A percentile compares a stretch with the other conserved stretches of the same genome.
Conservation (phyloP, 257 asterid genomes). For the Solanum virginianum region DNA sequence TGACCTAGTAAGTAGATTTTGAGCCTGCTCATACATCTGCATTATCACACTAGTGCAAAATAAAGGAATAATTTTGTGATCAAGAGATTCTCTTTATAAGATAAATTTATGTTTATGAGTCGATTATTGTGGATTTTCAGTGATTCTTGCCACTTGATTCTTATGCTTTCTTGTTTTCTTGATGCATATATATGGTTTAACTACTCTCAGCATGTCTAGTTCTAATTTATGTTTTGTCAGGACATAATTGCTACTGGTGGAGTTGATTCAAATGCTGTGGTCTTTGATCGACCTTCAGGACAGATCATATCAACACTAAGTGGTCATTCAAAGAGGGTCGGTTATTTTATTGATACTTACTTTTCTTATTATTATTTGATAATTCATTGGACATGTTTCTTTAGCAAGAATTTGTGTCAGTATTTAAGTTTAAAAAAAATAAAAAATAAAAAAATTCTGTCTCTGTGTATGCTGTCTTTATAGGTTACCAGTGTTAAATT, state of each 20-base stretch:
- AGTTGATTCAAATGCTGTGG: constrained; percentile 68
- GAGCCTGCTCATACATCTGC: background rate
- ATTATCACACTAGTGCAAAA: background rate
- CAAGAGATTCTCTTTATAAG: background rate
- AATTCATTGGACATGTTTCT: background rate
- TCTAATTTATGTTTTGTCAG: constrained; percentile 19
- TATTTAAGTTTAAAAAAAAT: background rate
- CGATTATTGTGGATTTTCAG: background rate
- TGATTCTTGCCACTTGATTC: background rate
- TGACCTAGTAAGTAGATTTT: background rate
- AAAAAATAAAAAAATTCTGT: background rate
- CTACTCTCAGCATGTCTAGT: background rate
- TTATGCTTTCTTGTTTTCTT: background rate
- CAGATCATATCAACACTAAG: constrained; percentile 85
- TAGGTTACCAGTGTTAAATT: constrained; percentile 46
- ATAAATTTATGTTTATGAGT: background rate
- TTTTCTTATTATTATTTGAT: background rate
- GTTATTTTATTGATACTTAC: background rate
- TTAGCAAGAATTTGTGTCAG: background rate
- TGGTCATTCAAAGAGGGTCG: constrained; percentile 95
- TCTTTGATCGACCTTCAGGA: constrained; percentile 83
- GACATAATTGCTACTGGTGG: constrained; percentile 97
- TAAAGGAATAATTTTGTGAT: background rate
- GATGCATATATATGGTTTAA: background rate
- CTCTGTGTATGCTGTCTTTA: background rate